Evolutionary conservation across 2,329 filamentous ascomycete genomes (phyloP).

Genomic region (Nemania sp.): DNA sequence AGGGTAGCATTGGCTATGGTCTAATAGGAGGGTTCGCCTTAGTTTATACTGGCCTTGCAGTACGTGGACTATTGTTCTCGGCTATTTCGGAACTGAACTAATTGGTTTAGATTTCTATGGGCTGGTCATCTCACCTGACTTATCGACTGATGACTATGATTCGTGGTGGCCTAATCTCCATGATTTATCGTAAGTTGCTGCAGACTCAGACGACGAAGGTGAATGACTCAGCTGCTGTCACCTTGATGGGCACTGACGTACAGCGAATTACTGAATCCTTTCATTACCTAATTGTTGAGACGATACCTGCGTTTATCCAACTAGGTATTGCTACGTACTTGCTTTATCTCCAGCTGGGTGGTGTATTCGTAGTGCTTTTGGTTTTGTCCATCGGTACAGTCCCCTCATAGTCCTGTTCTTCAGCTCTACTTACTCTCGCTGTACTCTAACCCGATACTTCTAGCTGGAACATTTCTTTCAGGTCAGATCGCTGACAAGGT

Average conservation of each 20-base stretch:
- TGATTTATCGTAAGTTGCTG: constrained; percentile 29
- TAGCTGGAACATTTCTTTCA: constrained; percentile 27
- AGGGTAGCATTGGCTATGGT: constrained; percentile 19
- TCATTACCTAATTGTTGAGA: constrained; percentile 25
- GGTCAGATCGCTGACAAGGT: constrained; percentile 26
- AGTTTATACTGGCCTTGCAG: constrained; percentile 33
- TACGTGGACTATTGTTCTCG: neutral
- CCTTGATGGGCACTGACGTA: constrained; percentile 34
- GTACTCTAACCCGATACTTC: neutral
- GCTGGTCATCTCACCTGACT: constrained; percentile 33
- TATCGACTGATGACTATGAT: constrained; percentile 32
- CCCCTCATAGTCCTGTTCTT: neutral
- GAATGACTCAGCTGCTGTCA: constrained; percentile 26
- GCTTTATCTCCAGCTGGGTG: constrained; percentile 30
- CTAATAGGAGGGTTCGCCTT: constrained; percentile 31
- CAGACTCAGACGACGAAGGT: constrained; percentile 16
- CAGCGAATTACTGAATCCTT: constrained; percentile 32
- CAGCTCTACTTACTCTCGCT: neutral
- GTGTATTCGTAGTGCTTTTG: constrained; percentile 26
- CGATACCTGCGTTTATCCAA: constrained; percentile 28
- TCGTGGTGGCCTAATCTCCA: constrained; percentile 25
- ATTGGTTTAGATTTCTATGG: constrained; percentile 16
- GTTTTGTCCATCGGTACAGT: constrained; percentile 22
- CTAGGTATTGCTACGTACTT: constrained; percentile 35
- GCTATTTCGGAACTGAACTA: neutral